Conservation (phyloP, 2,329 filamentous ascomycete genomes). For the Aspergillus cejpii region DNA sequence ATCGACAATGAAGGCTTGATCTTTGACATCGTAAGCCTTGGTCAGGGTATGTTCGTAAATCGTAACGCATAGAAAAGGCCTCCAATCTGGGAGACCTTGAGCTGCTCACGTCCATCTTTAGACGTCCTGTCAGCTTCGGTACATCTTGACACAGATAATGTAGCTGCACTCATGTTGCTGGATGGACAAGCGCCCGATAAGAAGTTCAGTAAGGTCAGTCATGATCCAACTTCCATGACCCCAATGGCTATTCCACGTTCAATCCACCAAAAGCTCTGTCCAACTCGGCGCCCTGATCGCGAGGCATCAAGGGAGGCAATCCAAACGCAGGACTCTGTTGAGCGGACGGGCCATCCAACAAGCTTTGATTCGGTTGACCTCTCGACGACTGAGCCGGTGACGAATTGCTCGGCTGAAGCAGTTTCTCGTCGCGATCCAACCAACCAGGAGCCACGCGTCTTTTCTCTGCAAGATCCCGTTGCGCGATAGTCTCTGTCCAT, state of each 20-base stretch:
- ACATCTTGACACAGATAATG: no score
- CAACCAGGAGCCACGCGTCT: conserved; percentile 58
- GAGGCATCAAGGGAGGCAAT: conserved; percentile 39
- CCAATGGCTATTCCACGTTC: conserved; percentile 36
- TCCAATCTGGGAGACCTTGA: no score
- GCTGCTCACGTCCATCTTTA: no score
- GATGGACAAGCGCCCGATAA: no score
- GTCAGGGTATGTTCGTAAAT: no score
- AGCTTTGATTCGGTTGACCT: conserved; percentile 21
- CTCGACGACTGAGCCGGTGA: conserved; percentile 10
- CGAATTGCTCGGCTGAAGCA: conserved; percentile 47
- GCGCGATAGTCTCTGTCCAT: conserved; percentile 59
- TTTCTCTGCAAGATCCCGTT: conserved; percentile 58
- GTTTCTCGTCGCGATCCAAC: conserved; percentile 56
- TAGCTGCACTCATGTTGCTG: no score
- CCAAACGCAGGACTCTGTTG: conserved; percentile 28
- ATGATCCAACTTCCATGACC: conserved; percentile 29
- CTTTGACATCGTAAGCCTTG: no score
- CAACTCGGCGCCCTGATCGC: conserved; percentile 47
- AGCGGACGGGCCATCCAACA: conserved; percentile 35
- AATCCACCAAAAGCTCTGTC: conserved; percentile 50
- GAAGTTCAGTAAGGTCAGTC: not conserved
- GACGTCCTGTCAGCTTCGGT: no score
- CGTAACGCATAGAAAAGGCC: no score
- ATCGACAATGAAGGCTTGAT: no score